Base-by-base conservation (phyloP, 2,329 filamentous ascomycete species). In the Colletotrichum ledebouriae region DNA sequence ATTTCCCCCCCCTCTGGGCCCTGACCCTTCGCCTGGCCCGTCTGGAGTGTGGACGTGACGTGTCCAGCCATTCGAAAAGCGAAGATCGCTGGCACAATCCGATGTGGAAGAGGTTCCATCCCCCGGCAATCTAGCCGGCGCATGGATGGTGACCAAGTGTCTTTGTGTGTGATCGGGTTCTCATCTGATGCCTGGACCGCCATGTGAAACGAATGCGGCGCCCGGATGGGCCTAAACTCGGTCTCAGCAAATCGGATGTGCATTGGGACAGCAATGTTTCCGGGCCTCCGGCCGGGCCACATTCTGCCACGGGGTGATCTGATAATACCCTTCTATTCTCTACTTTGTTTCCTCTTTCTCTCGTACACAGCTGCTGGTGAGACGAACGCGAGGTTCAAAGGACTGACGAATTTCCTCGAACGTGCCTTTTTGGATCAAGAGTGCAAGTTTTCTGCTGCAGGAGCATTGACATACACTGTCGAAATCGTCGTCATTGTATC, bases 71-170 rank as follows among this genome's bases (percentile, higher is more conserved):
- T 59, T 22, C 55, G 17, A 44, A 34, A 56, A 11, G 50, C 61
- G 39, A 52, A 41, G 37, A 46, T 39, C 22, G 29, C 20, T 46
- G 49, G 41, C 47, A 50, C 34, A 56, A 59, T 60, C 65, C 61
- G 65, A 68, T 56, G 55, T 65, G 44, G 34, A 41, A 22, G 41
- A 55, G 47, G 47, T 59, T 68, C 39, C 65, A 68, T 53, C 55
- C 42, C 33, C 42, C 49, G 55, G 61, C 25, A 65, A 47, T 59
- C 53, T 29, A 44, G 42, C 55, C 41, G 65, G 47, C 61, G 65
- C 65, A 65, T 68, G 47, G 61, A 68, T 65, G 55, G 29, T 22
- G 49, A 56, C 47, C 60, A 55, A 68, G 55, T 39, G 25, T 59
- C 15, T 50, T 60, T 39, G 42, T 44, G 61, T 59, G 17, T 64